Conservation (phyloP, 2,329 filamentous ascomycete genomes). For the Graphilbum ipis-grandicollis region DNA sequence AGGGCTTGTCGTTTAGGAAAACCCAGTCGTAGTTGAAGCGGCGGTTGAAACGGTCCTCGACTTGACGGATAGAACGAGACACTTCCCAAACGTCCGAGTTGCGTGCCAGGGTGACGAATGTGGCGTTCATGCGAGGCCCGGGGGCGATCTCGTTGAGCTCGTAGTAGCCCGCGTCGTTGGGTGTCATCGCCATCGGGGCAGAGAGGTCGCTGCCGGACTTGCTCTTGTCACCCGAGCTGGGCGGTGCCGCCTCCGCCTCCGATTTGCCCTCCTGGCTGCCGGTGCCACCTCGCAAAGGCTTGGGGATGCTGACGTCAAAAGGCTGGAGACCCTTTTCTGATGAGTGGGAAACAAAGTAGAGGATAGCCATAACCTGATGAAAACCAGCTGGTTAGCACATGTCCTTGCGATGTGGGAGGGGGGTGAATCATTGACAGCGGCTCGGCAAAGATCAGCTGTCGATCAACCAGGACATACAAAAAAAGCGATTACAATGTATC, state of each 20-base stretch:
- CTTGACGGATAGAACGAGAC: slow-evolving; percentile 81
- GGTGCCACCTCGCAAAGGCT: not conserved
- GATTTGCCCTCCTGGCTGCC: not conserved
- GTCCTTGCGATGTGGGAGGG: not conserved
- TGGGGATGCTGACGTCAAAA: not conserved
- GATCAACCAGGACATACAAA: slow-evolving; percentile 38
- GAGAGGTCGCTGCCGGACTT: slow-evolving; percentile 7
- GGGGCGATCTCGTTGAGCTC: slow-evolving; percentile 34
- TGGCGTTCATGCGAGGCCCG: slow-evolving; percentile 80
- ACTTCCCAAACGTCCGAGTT: slow-evolving; percentile 96
- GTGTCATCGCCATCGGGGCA: slow-evolving; percentile 34
- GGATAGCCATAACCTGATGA: slow-evolving; percentile 43
- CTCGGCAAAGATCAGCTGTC: not conserved
- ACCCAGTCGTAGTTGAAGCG: slow-evolving; percentile 99
- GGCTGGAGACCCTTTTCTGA: slow-evolving; percentile 15
- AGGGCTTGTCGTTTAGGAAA: slow-evolving; percentile 91
- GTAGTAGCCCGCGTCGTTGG: slow-evolving; percentile 34
- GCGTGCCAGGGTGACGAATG: slow-evolving; percentile 87
- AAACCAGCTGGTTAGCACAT: slow-evolving; percentile 8
- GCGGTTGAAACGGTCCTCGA: slow-evolving; percentile 96
- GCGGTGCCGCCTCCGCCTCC: slow-evolving; percentile 6
- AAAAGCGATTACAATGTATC: slow-evolving; percentile 65
- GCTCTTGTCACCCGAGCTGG: slow-evolving; percentile 9
- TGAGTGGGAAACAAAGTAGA: slow-evolving; percentile 64
- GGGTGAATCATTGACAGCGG: not conserved